Evolutionary conservation across 2,329 filamentous ascomycete genomes (phyloP), one percentile per base, ranked within the genome.

Genomic region (Verticillium tricorpus): DNA sequence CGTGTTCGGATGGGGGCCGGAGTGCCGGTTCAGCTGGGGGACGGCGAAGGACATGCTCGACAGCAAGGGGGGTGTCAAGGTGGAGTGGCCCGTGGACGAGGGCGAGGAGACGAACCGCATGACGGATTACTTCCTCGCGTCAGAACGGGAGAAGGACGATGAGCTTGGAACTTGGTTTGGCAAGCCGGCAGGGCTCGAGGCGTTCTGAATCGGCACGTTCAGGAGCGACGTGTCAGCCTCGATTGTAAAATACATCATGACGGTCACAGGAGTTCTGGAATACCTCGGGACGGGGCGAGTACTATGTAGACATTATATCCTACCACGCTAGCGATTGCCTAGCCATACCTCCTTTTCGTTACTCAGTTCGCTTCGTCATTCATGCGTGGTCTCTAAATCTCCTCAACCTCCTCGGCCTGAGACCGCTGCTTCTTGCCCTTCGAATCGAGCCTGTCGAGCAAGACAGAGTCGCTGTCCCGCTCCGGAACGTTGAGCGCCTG

Each of bases 1-100:
- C 2, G 78, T 98, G 1, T 99, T 98, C 78, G 95, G 95, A 15
- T 99, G 95, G 94, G 93, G 94, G 0, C 85, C 85, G 28, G 93
- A 98, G 76, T 96, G 92, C 73, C 84, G 95, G 5, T 98, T 97
- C 71, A 97, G 93, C 71, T 99, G 95, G 95, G 91, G 90, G 0
- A 98, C 95, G 1, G 91, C 91, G 2, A 97, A 96, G 77, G 93
- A 98, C 70, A 85, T 98, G 86, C 78, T 99, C 4, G 93, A 97
- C 67, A 78, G 81, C n/a, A 92, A 90, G 73, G 83, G 80, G 9
- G 86, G 85, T 4, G 82, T 90, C 60, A 89, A 84, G 71, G 89
- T 96, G 0, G 92, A 96, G 56, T 98, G 94, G 94, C 92, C 93
- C 0, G 81, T 78, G 14, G 86, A 89, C 5, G 89, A 93, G 22